phyloP scores from a whole-genome alignment of 805 yeast genomes.

The Metschnikowia koreensis region DNA sequence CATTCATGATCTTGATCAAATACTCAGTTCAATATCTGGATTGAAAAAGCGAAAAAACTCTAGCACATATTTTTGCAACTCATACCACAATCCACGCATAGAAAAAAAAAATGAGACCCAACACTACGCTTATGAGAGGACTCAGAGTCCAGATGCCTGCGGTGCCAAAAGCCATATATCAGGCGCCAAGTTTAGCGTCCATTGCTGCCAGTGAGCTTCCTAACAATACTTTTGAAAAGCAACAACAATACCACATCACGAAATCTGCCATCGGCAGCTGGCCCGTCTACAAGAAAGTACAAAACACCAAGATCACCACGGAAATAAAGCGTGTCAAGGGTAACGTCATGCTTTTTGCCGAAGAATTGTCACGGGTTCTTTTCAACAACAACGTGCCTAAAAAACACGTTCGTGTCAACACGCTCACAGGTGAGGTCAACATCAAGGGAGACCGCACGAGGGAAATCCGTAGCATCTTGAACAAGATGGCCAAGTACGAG shows the following conservation, averaged over 20 bases:
- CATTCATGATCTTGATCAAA: too few species aligned
- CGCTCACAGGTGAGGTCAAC: slow-evolving; percentile 35
- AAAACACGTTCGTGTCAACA: slow-evolving; percentile 35
- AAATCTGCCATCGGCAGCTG: slow-evolving; percentile 65
- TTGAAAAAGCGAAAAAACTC: too few species aligned
- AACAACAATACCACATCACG: slow-evolving; percentile 37
- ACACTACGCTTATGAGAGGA: slow-evolving; percentile 19
- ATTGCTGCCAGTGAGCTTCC: slow-evolving; percentile 17
- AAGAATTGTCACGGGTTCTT: slow-evolving; percentile 52
- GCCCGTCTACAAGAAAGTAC: slow-evolving; percentile 76
- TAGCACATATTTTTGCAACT: neutral
- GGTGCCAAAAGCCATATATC: slow-evolving; percentile 20
- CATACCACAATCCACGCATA: neutral
- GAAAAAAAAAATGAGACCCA: slow-evolving; percentile 22
- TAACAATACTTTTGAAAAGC: slow-evolving; percentile 31
- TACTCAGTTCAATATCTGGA: too few species aligned
- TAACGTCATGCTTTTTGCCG: slow-evolving; percentile 59
- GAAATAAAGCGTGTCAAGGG: slow-evolving; percentile 74
- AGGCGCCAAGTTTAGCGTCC: slow-evolving; percentile 28
- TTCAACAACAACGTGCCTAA: slow-evolving; percentile 24
- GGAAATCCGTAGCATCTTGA: slow-evolving; percentile 29
- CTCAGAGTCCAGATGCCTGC: slow-evolving; percentile 22
- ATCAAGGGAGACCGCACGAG: slow-evolving; percentile 40
- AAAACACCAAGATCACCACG: slow-evolving; percentile 64
- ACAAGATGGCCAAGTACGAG: slow-evolving; percentile 11